phyloP scores from a whole-genome alignment of 768 basidiomycete species.

The Tremella fuciformis region DNA sequence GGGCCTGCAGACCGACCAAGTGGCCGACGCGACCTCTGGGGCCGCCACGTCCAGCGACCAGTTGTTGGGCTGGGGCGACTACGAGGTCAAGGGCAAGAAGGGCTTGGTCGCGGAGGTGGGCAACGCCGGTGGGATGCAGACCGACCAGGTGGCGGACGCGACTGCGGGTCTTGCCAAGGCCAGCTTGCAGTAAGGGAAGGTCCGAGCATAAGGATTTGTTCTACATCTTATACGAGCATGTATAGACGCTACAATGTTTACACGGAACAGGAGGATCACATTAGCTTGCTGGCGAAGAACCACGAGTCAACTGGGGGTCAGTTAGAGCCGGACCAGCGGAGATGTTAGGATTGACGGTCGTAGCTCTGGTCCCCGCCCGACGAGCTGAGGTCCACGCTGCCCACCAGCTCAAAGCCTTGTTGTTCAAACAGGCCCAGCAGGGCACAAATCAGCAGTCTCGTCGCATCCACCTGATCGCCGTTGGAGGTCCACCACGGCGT shows the following conservation, averaged over 20 bases:
- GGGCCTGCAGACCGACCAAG: conserved; percentile 19
- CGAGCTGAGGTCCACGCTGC: conserved; percentile 36
- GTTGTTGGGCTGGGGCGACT: conserved; percentile 9
- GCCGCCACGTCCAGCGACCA: conserved; percentile 1
- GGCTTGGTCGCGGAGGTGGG: conserved; percentile 3
- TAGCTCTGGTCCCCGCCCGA: no score
- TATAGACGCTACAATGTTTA: neutral
- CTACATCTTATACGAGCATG: neutral
- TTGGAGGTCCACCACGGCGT: conserved; percentile 40
- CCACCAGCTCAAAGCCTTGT: conserved; percentile 42
- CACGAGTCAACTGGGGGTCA: conserved; percentile 37
- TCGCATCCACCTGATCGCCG: conserved; percentile 28
- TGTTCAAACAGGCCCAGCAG: conserved; percentile 37
- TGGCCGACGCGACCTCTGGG: conserved; percentile 14
- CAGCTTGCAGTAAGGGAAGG: neutral
- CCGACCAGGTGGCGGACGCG: conserved; percentile 25
- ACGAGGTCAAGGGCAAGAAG: conserved; percentile 8
- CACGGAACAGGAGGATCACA: neutral
- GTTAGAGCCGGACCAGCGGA: no score
- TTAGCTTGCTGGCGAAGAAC: conserved; percentile 35
- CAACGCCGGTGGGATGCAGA: conserved; percentile 15
- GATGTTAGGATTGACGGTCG: no score
- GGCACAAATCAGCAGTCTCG: conserved; percentile 26
- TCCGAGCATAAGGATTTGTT: neutral
- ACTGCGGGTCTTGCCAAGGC: conserved; percentile 3